Evolutionary conservation across 495 filamentous ascomycete species (phyloP).

Genomic region (Tuber magnatum): DNA sequence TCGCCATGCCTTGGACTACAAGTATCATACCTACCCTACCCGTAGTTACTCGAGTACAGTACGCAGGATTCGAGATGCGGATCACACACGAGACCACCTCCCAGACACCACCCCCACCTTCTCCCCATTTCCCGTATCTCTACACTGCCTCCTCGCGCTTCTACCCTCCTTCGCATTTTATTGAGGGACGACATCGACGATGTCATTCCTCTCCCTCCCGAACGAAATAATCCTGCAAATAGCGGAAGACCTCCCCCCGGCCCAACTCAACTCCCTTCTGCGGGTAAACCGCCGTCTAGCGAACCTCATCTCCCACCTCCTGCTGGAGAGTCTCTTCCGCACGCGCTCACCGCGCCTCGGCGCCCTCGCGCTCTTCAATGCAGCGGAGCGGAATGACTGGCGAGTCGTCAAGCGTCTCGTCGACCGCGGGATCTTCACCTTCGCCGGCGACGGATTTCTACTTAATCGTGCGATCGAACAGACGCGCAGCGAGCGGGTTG

Average conservation of each 20-base stretch:
- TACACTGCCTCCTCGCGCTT: background rate
- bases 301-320: background rate
- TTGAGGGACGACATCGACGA: background rate
- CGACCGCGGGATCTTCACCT: background rate
- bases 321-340: background rate
- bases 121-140: background rate
- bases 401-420: background rate
- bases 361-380: background rate
- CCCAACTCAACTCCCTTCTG: background rate
- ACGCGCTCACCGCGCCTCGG: background rate
- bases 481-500: constrained; percentile 2
- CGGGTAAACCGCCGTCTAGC: background rate
- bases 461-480: background rate
- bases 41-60: too few relatives aligned
- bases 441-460: background rate
- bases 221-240: background rate
- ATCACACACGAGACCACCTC: too few relatives aligned
- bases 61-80: too few relatives aligned
- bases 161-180: background rate
- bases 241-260: background rate
- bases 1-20: background rate
- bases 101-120: background rate
- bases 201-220: background rate
- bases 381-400: background rate
- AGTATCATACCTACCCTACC: background rate